Evolutionary conservation across 495 filamentous ascomycete genomes (phyloP).

Genomic region (Tetracladium setigerum): DNA sequence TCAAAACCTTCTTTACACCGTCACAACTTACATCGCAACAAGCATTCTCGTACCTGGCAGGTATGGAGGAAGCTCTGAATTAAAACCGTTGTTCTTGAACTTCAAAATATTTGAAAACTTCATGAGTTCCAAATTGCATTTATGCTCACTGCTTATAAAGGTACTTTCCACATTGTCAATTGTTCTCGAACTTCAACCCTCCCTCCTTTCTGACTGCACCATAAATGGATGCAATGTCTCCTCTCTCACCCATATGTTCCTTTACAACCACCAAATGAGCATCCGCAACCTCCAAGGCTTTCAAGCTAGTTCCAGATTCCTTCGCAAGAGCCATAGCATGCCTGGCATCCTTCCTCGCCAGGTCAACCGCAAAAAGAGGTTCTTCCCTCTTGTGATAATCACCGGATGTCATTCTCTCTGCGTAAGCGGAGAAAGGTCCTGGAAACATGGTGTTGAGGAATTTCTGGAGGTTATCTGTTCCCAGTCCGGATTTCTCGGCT

Average conservation of each 20-base stretch:
- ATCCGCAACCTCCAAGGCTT: conserved; percentile 59
- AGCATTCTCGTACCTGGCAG: no score
- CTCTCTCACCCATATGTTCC: conserved; percentile 62
- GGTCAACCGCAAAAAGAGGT: conserved; percentile 79
- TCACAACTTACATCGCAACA: no score
- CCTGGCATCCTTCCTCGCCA: conserved; percentile 77
- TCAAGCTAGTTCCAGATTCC: conserved; percentile 52
- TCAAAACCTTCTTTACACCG: no score
- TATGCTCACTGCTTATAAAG: no score
- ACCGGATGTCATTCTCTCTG: conserved; percentile 61
- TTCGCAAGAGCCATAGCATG: conserved; percentile 66
- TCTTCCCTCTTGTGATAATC: conserved; percentile 58
- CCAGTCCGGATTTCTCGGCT: conserved; percentile 76
- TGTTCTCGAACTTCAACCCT: conserved; percentile 25
- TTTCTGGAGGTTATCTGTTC: conserved; percentile 56
- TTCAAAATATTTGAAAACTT: no score
- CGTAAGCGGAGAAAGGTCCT: conserved; percentile 62
- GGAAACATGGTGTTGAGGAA: conserved; percentile 54
- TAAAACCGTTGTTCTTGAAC: no score
- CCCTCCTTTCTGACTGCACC: conserved; percentile 38
- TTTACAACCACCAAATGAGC: conserved; percentile 61
- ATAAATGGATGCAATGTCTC: conserved; percentile 82
- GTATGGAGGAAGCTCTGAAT: no score
- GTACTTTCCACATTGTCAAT: no score
- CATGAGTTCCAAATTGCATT: no score